Base-by-base conservation (phyloP, 1,284 basidiomycete species). In the Cerrena zonata region DNA sequence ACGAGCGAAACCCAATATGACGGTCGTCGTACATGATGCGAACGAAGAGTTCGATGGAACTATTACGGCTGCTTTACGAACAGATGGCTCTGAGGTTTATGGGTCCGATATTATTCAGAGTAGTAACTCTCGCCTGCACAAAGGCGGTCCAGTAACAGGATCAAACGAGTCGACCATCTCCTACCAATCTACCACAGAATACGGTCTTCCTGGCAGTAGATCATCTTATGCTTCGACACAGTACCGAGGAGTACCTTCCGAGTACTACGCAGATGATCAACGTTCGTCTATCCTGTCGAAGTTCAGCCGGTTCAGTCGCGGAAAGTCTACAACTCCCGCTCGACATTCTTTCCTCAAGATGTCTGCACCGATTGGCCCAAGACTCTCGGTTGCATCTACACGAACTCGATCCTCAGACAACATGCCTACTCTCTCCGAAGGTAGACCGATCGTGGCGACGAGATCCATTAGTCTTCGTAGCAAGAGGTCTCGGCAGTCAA, bases 21-120 rank as follows among this genome's bases (percentile, higher is more conserved):
- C 50, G 2, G 41, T 55, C 37, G 38, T 45, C 5, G 44, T 45
- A 7, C 44, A 15, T 10, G 30, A 34, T n/a, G 22, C 11, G 10
- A 39, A 40, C 15, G 51, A 56, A 11, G 50, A 45, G 13, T 19
- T 23, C 10, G 49, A 49, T 11, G 18, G 13, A 2, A 43, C 45
- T 18, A 39, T 48, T 25, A 44, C 39, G 18, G 45, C 43, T 22
- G 24, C 47, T 12, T 10, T 22, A 21, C 46, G 45, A 12, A 51
- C 51, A 23, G 41, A 42, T 22, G 43, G 24, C 23, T 57, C 56
- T 39, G 49, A 45, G 5, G 44, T 57, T 4, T 53, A 42, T 38
- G 51, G 53, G 15, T 52, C 53, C 7, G 56, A 57, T 24, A 53
- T 57, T 34, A 38, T 53, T 1, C 50, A 43, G 13, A 21, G 19